A percentile compares a stretch with the other conserved stretches of the same genome.
Conservation (phyloP, 768 basidiomycete genomes). For the Suillus alpinus region DNA sequence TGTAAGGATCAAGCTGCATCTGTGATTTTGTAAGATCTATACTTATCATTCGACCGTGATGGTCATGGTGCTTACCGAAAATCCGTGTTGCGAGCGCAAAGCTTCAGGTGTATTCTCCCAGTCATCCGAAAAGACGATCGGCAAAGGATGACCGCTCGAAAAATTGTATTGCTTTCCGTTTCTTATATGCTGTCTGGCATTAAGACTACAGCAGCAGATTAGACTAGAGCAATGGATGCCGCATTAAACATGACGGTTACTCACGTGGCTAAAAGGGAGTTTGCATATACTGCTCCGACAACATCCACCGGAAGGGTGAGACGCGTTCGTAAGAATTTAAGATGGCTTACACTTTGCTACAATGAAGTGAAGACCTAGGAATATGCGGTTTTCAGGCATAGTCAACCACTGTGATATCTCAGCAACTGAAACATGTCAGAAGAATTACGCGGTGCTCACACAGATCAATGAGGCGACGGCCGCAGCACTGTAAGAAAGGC, state of each 20-base stretch:
- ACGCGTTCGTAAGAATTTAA: not conserved
- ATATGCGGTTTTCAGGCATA: constrained; percentile 22
- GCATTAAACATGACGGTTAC: not conserved
- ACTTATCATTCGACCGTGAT: not conserved
- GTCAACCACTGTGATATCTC: constrained; percentile 12
- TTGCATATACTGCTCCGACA: constrained; percentile 18
- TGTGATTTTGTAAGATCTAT: not conserved
- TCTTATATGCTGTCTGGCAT: constrained; percentile 13
- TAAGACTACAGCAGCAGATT: constrained; percentile 11
- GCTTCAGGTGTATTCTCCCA: not conserved
- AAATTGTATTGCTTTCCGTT: not conserved
- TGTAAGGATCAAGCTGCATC: constrained; percentile 7
- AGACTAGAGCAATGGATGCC: not conserved
- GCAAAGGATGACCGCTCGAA: not conserved
- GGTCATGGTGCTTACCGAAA: not conserved
- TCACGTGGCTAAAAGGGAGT: constrained; percentile 25
- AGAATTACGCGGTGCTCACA: constrained; percentile 7
- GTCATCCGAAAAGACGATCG: not conserved
- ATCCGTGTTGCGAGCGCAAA: not conserved
- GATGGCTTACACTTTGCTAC: constrained; percentile 18
- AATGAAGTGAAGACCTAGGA: constrained; percentile 21
- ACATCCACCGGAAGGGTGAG: not conserved
- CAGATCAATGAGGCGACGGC: constrained; percentile 17
- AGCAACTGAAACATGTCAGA: not conserved
- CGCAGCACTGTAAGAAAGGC: constrained; percentile 10